A percentile compares a stretch with the other conserved stretches of the same genome.
These are phyloP conservation scores for Amanita thiersii DNA, from an alignment of 768 basidiomycete species.

Conservation along the genomic window DNA sequence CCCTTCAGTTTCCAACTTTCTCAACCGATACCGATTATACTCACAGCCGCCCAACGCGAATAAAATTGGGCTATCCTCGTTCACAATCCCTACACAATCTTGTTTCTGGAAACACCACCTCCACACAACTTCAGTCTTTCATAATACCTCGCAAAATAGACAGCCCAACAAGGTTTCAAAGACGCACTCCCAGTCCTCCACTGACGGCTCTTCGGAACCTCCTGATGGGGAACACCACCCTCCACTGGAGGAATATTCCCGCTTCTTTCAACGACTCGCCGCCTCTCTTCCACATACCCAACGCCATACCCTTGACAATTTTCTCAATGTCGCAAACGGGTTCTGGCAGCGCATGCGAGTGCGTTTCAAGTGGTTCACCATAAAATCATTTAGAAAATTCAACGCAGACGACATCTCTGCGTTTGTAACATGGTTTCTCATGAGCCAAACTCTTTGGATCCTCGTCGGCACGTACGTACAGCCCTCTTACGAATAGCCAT, in stretches of 20 bases:
- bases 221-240: conserved; percentile 3
- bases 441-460: conserved; percentile 96
- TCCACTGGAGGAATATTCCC: conserved; percentile 56
- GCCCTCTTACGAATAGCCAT: not conserved
- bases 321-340: conserved; percentile 77
- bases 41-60: too few relatives aligned
- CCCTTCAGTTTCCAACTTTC: conserved; percentile 11
- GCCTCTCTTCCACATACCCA: conserved; percentile 68
- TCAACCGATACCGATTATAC: conserved; percentile 4
- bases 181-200: conserved; percentile 1
- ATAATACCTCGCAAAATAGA: not conserved
- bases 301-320: conserved; percentile 82
- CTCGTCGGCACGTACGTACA: conserved; percentile 79
- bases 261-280: conserved; percentile 75
- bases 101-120: not conserved
- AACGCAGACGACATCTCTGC: conserved; percentile 97
- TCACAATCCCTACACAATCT: too few relatives aligned
- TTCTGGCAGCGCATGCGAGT: conserved; percentile 87
- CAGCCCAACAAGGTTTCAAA: conserved; percentile 9
- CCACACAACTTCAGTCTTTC: not conserved
- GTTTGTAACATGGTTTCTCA: conserved; percentile 91
- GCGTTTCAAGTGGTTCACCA: conserved; percentile 97
- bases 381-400: conserved; percentile 89
- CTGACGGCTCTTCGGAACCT: not conserved
- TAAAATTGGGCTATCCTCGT: too few relatives aligned